Evolutionary conservation across 106 monocot genomes (phyloP).

Genomic region (Allium cepa): DNA sequence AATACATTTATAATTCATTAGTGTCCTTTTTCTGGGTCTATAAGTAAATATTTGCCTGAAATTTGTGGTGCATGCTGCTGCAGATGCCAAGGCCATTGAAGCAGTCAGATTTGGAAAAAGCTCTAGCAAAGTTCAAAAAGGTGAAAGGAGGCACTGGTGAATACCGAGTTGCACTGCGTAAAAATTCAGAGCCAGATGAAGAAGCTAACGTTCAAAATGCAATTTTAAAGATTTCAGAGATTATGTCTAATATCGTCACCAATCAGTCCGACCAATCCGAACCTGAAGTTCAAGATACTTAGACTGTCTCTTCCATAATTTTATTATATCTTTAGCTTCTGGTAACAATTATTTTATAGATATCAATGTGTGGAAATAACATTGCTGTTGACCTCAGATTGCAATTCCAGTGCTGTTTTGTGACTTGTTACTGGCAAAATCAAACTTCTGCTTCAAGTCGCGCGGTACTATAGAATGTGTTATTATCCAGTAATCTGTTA

Average conservation of each 20-base stretch:
- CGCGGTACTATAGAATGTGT: too few relatives aligned
- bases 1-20: too few relatives aligned
- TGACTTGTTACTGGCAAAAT: too few relatives aligned
- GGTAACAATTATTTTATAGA: not conserved
- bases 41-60: not conserved
- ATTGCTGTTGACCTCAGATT: too few relatives aligned
- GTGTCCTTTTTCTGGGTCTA: too few relatives aligned
- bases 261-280: conserved; percentile 2
- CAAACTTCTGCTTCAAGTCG: too few relatives aligned
- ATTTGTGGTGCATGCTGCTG: not conserved
- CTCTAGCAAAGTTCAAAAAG: conserved; percentile 14
- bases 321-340: not conserved
- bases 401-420: too few relatives aligned
- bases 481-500: too few relatives aligned
- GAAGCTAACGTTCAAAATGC: conserved; percentile 13
- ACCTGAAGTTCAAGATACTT: not conserved
- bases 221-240: conserved; percentile 11
- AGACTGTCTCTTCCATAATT: not conserved
- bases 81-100: conserved; percentile 9
- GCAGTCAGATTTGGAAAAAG: conserved; percentile 19
- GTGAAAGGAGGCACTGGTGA: not conserved
- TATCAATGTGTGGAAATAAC: conserved; percentile 1
- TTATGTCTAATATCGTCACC: conserved; percentile 7
- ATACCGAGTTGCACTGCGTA: conserved; percentile 1
- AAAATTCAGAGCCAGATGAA: not conserved